These are phyloP conservation scores for Rhodotorula glutinis DNA, from an alignment of 1,284 basidiomycete genomes.

Conservation along the genomic window DNA sequence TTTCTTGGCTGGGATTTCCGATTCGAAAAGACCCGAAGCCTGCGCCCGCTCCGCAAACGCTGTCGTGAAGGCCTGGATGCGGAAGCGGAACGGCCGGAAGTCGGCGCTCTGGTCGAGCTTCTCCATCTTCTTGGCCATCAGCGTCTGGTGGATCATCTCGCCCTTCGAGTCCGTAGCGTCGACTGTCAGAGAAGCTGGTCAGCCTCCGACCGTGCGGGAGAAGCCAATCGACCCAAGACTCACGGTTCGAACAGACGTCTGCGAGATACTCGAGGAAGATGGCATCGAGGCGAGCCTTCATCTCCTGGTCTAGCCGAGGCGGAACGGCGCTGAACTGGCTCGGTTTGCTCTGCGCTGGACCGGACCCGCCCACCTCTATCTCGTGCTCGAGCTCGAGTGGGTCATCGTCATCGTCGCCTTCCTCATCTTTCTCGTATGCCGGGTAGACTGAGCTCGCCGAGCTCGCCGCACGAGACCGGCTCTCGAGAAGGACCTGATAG, in stretches of 20 bases:
- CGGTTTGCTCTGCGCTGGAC: constrained; percentile 2
- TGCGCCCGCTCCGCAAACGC: constrained; percentile 87
- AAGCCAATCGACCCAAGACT: constrained; percentile 48
- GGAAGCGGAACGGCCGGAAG: constrained; percentile 98
- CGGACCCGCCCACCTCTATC: constrained; percentile 14
- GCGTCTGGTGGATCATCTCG: constrained; percentile 93
- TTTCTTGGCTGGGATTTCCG: constrained; percentile 60
- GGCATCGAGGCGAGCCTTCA: constrained; percentile 75
- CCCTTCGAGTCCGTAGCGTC: constrained; percentile 90
- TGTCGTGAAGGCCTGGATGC: constrained; percentile 97
- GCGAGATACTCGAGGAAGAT: constrained; percentile 90
- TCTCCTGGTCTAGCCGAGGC: constrained; percentile 57
- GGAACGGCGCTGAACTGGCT: constrained; percentile 38
- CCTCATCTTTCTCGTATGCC: constrained; percentile 34
- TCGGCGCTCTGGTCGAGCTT: constrained; percentile 90
- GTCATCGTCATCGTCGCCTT: constrained; percentile 30
- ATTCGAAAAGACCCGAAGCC: constrained; percentile 52
- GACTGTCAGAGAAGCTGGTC: constrained; percentile 56
- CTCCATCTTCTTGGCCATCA: constrained; percentile 96
- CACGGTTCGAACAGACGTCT: constrained; percentile 83
- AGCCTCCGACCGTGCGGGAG: neutral
- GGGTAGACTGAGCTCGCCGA: constrained; percentile 37
- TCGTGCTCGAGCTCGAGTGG: constrained; percentile 27
- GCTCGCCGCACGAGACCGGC: constrained; percentile 32
- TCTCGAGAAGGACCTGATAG: constrained; percentile 38